Conservation (phyloP, 805 yeast genomes). For the Kregervanrija fluxuum region DNA sequence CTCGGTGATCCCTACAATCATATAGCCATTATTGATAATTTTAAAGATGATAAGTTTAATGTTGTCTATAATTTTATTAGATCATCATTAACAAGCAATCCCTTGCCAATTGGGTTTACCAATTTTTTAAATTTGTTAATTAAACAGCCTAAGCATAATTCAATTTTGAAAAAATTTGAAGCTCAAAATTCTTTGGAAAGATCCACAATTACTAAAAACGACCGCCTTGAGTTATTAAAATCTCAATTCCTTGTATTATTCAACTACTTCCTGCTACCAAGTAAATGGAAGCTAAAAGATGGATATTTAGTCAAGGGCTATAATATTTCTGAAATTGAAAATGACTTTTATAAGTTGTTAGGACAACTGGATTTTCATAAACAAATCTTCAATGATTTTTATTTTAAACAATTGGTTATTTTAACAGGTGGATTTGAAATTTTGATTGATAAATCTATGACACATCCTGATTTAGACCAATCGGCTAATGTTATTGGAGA, state of each 20-base stretch:
- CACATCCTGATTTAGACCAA: slow-evolving; percentile 19
- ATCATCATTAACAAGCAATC: slow-evolving; percentile 47
- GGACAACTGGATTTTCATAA: slow-evolving; percentile 25
- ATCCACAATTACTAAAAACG: slow-evolving; percentile 26
- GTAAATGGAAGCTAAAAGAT: slow-evolving; percentile 28
- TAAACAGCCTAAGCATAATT: slow-evolving; percentile 27
- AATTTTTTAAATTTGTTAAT: slow-evolving; percentile 35
- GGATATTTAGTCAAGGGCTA: slow-evolving; percentile 26
- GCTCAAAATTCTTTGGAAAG: slow-evolving; percentile 19
- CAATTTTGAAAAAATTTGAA: slow-evolving; percentile 23
- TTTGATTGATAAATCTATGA: slow-evolving; percentile 20
- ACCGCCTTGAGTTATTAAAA: slow-evolving; percentile 25
- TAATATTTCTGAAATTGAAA: slow-evolving; percentile 23
- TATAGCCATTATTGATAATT: slow-evolving; percentile 48
- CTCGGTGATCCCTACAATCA: slow-evolving; percentile 62
- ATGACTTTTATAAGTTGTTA: slow-evolving; percentile 24
- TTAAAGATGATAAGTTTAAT: slow-evolving; percentile 38
- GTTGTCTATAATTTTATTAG: slow-evolving; percentile 50
- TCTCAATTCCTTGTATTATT: slow-evolving; percentile 25
- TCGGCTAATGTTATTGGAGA: slow-evolving; percentile 19
- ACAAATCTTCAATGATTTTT: slow-evolving; percentile 27
- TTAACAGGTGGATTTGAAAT: slow-evolving; percentile 33
- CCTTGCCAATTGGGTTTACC: slow-evolving; percentile 38
- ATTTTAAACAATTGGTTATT: slow-evolving; percentile 30
- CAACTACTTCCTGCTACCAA: slow-evolving; percentile 35